phyloP scores from a whole-genome alignment of 2,329 filamentous ascomycete species.

The Xylariaceae sp. region DNA sequence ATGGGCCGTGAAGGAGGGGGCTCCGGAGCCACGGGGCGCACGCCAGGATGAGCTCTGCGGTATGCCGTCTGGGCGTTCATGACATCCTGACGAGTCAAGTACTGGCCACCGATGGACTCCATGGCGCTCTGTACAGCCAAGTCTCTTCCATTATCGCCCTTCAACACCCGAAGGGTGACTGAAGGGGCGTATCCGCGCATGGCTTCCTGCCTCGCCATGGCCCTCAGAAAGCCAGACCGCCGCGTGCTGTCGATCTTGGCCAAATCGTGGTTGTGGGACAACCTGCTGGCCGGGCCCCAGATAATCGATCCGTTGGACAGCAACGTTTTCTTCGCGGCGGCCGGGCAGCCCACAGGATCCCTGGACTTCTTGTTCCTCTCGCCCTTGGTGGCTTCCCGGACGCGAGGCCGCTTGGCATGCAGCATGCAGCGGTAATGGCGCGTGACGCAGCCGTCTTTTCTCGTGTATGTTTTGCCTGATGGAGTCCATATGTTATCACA shows the following conservation, averaged over 20 bases:
- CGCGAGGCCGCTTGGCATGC: not conserved
- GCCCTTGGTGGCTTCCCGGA: not conserved
- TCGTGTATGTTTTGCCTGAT: not conserved
- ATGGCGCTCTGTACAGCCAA: not conserved
- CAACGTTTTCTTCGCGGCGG: not conserved
- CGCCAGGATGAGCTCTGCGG: not conserved
- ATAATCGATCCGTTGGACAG: not conserved
- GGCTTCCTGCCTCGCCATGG: not conserved
- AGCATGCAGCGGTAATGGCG: slow-evolving; percentile 1
- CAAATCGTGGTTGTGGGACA: not conserved
- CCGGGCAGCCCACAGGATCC: not conserved
- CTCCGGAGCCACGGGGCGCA: not conserved
- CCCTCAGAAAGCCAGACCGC: not conserved
- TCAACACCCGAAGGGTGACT: not conserved
- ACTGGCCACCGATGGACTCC: not conserved
- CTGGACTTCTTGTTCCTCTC: not conserved
- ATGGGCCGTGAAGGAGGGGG: not conserved
- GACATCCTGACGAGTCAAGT: not conserved
- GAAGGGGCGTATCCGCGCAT: not conserved
- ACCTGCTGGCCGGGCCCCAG: not conserved
- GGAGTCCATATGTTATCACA: slow-evolving; percentile 1
- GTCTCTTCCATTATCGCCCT: not conserved
- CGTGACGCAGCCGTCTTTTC: not conserved
- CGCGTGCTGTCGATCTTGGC: not conserved
- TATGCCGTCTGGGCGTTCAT: not conserved